Percentiles rank a stretch among this genome's conserved stretches.
Evolutionary conservation across 1,284 basidiomycete genomes (phyloP).

Genomic region (Trichosporon sp.): DNA sequence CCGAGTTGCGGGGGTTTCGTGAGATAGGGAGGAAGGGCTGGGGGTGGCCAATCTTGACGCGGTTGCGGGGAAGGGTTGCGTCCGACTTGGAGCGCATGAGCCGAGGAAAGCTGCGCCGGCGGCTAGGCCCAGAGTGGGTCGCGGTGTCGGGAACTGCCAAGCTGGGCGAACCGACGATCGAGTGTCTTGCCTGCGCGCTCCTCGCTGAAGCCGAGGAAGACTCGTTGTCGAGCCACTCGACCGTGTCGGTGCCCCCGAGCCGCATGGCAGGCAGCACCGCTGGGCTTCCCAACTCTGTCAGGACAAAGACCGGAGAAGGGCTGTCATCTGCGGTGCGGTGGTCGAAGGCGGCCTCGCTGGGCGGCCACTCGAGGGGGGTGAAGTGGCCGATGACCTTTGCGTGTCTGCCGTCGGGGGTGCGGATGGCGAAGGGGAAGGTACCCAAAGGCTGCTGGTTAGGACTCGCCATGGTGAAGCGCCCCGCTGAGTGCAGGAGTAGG

Average conservation of each 20-base stretch:
- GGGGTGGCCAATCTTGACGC: background rate
- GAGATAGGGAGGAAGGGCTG: background rate
- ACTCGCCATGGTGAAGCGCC: background rate
- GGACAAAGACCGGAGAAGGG: background rate
- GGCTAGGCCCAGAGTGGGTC: background rate
- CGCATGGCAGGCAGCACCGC: background rate
- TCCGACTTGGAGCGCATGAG: conserved; percentile 2
- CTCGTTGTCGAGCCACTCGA: background rate
- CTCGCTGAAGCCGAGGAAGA: background rate
- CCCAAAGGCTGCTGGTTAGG: background rate
- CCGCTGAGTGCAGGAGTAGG: background rate
- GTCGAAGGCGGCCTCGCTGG: background rate
- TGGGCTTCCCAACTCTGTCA: background rate
- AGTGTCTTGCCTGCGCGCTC: background rate
- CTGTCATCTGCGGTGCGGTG: background rate
- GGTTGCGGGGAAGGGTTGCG: background rate
- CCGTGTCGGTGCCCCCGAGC: background rate
- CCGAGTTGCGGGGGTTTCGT: background rate
- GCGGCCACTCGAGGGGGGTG: background rate
- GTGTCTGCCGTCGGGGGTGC: conserved; percentile 2
- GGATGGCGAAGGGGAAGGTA: conserved; percentile 1
- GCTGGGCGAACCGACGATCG: background rate
- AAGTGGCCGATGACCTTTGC: background rate
- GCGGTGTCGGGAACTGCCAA: background rate
- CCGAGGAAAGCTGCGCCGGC: background rate